Evolutionary conservation across 2,329 filamentous ascomycete species (phyloP).

Genomic region (Ascochyta pisi): DNA sequence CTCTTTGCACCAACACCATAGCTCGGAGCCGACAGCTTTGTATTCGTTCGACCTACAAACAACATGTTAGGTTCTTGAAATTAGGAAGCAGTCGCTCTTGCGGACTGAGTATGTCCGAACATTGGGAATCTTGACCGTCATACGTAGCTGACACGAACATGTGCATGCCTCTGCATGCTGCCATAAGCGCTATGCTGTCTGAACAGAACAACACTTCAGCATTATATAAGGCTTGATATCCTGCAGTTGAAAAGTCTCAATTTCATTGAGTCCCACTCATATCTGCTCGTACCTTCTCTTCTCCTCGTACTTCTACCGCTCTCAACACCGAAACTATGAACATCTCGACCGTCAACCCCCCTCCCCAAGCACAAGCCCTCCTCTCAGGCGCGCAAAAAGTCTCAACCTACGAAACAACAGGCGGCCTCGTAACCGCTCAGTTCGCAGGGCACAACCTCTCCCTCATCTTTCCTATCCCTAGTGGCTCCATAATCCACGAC

Average conservation of each 20-base stretch:
- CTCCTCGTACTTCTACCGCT: background rate
- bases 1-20: background rate
- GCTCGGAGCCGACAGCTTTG: slow-evolving; percentile 5
- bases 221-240: background rate
- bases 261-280: background rate
- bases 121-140: background rate
- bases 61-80: background rate
- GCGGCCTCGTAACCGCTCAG: slow-evolving; percentile 35
- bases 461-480: slow-evolving; percentile 34
- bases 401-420: slow-evolving; percentile 38
- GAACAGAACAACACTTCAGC: too few species aligned
- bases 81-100: background rate
- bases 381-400: slow-evolving; percentile 34
- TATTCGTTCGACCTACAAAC: background rate
- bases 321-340: slow-evolving; percentile 19
- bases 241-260: background rate
- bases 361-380: slow-evolving; percentile 33
- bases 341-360: slow-evolving; percentile 20
- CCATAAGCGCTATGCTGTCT: slow-evolving; percentile 11
- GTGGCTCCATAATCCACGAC: slow-evolving; percentile 42
- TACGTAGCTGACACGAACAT: background rate
- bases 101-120: background rate
- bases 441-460: slow-evolving; percentile 38
- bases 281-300: background rate
- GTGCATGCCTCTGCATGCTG: background rate